These are phyloP conservation scores for Lodderomyces pseudojiufengensis DNA, from an alignment of 1,139 yeast species.

Conservation along the genomic window DNA sequence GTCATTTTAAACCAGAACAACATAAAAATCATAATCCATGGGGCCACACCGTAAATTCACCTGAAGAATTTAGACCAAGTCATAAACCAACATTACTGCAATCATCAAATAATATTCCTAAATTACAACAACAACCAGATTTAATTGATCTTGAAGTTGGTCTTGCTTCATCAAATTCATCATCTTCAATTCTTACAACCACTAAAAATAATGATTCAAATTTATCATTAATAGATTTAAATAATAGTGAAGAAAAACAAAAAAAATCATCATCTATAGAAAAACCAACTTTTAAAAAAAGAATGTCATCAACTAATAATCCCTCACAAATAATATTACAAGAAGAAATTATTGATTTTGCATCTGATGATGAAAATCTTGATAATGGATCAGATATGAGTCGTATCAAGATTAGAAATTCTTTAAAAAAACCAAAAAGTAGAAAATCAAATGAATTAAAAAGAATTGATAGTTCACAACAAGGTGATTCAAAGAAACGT, in stretches of 20 bases:
- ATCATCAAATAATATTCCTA: neutral
- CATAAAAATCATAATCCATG: slow-evolving; percentile 24
- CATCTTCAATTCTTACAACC: slow-evolving; percentile 19
- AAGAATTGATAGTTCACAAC: slow-evolving; percentile 29
- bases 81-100: too few species aligned
- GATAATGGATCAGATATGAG: slow-evolving; percentile 38
- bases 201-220: slow-evolving; percentile 16
- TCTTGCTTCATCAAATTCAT: slow-evolving; percentile 29
- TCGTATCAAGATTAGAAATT: slow-evolving; percentile 39
- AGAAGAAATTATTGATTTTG: slow-evolving; percentile 48
- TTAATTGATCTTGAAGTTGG: slow-evolving; percentile 42
- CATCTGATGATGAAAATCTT: slow-evolving; percentile 46
- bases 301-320: slow-evolving; percentile 28
- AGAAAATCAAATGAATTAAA: slow-evolving; percentile 33
- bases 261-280: slow-evolving; percentile 10
- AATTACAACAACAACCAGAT: slow-evolving; percentile 10
- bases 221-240: slow-evolving; percentile 32
- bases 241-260: slow-evolving; percentile 20
- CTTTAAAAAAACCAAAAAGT: slow-evolving; percentile 35
- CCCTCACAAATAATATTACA: slow-evolving; percentile 35
- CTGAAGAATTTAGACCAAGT: too few species aligned
- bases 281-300: slow-evolving; percentile 31
- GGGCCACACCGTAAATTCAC: slow-evolving; percentile 20
- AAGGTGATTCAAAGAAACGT: slow-evolving; percentile 28
- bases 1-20: slow-evolving; percentile 5